phyloP scores from a whole-genome alignment of 306 rosid species.

The Mimosa bimucronata region DNA sequence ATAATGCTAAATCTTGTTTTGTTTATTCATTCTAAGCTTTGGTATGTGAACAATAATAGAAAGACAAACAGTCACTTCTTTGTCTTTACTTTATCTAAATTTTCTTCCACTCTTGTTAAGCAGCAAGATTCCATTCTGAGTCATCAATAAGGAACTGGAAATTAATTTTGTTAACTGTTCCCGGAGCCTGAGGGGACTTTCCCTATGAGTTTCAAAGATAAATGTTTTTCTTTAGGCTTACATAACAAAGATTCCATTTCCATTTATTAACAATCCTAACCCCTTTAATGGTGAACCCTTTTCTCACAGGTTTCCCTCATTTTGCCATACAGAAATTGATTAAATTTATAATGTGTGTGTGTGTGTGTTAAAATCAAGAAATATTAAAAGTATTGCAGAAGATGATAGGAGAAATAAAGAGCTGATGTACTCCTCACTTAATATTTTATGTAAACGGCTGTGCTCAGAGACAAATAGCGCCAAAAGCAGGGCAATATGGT shows the following conservation, averaged over 20 bases:
- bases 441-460: neutral
- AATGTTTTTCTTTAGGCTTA: neutral
- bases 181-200: neutral
- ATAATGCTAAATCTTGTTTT: conserved; percentile 10
- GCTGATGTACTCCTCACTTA: conserved; percentile 9
- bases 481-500: conserved; percentile 43
- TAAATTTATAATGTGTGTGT: too few relatives aligned
- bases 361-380: too few relatives aligned
- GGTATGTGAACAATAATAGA: neutral
- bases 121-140: conserved; percentile 1
- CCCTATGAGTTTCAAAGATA: neutral
- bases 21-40: neutral
- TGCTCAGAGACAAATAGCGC: conserved; percentile 18
- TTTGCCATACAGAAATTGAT: neutral
- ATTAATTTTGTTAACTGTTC: neutral
- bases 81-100: neutral
- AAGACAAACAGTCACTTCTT: neutral
- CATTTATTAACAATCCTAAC: neutral
- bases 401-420: conserved; percentile 32
- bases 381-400: neutral
- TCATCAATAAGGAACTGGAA: neutral
- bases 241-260: neutral
- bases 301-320: neutral
- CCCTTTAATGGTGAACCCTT: neutral
- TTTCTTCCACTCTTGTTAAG: neutral